Conservation (phyloP, 1,284 basidiomycete genomes). For the Cryptococcus sp. region DNA sequence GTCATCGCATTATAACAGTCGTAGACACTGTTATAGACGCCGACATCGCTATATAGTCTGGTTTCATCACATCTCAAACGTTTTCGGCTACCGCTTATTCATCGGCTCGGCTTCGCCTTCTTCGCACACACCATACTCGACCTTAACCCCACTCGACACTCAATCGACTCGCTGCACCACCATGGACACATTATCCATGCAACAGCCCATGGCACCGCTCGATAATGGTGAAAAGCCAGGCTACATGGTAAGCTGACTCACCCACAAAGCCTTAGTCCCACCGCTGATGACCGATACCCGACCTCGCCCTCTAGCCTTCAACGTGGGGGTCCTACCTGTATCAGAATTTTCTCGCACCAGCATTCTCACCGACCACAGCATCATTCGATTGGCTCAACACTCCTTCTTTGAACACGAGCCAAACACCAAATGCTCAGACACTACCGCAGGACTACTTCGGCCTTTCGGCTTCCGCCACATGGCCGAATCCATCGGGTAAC, state of each 20-base stretch:
- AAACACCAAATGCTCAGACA: conserved; percentile 4
- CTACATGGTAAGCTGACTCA: background rate
- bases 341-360: conserved; percentile 43
- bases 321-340: conserved; percentile 50
- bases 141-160: background rate
- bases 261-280: background rate
- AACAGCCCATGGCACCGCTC: background rate
- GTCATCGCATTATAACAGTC: too few species aligned
- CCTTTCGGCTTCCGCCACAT: conserved; percentile 8
- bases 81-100: too few species aligned
- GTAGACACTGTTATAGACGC: too few species aligned
- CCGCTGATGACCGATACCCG: background rate
- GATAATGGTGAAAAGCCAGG: background rate
- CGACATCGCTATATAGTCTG: too few species aligned
- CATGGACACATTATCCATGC: background rate
- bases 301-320: conserved; percentile 10
- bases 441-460: conserved; percentile 23
- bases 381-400: conserved; percentile 29
- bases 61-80: too few species aligned
- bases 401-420: conserved; percentile 14
- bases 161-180: background rate
- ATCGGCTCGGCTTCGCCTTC: too few species aligned
- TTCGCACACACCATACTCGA: background rate
- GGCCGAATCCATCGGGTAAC: conserved; percentile 10
- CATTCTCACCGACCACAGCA: conserved; percentile 33